Evolutionary conservation across 2,329 filamentous ascomycete species (phyloP), one percentile per base, ranked within the genome.

Genomic region (Pseudogymnoascus sp.): DNA sequence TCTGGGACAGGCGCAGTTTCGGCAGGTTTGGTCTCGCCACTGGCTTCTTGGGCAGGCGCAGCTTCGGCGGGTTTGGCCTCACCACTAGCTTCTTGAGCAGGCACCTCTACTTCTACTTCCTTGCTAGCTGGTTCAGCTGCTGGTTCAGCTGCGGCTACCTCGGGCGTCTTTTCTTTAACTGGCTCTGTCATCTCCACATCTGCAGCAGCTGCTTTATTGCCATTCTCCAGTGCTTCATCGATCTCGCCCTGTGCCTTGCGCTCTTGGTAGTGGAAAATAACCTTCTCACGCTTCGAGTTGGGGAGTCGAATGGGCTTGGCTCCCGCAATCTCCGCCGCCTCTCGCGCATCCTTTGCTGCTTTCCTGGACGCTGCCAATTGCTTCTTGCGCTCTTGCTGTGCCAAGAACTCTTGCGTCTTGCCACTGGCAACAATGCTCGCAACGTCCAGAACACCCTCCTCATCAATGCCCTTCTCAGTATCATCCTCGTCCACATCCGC

Each of bases 381-480:
- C 79, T 90, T 92, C 71, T 92, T 89, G 72, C 86, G 89, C 71
- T 93, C 90, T 73, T 90, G 91, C 75, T 90, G 90, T 8, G 89
- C 90, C 5, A 94, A 77, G 69, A 92, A 93, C 69, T 94, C 90
- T 68, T 86, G 85, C 68, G 91, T 91, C 73, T 91, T 89, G 33
- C 90, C 90, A 68, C 86, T 89, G 1, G 89, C 89, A 36, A 94
- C 90, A 66, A 94, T 92, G 67, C 83, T 88, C n/a, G 90, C 91
- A 55, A 94, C 89, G 68, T 94, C 89, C 2, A 94, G 78, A 7
- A 92, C 89, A 23, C 90, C 90, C 63, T 93, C 90, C 1, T 86
- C 83, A 2, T 81, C 78, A 3, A 76, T 75, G 7, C 72, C 73
- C 63, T 78, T 78, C 70, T 72, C 75, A 8, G 74, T 73, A 12